A percentile compares a stretch with the other conserved stretches of the same genome.
Conservation (phyloP, 371 early-diverging fungal species). For the Chytridium lagenaria region DNA sequence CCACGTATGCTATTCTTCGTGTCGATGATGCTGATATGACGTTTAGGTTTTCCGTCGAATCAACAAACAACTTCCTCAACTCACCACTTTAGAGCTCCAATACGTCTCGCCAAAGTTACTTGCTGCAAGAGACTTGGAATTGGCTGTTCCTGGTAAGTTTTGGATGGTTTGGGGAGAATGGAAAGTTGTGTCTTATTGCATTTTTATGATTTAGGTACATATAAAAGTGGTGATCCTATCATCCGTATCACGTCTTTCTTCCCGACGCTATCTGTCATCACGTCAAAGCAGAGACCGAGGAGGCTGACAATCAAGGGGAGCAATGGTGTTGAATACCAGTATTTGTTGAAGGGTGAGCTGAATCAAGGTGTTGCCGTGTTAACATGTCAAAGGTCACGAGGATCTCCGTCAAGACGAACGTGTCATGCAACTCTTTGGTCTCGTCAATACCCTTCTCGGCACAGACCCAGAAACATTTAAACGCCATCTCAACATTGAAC, state of each 20-base stretch:
- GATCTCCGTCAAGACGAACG: constrained; percentile 98
- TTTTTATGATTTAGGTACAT: too few relatives aligned
- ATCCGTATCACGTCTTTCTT: constrained; percentile 87
- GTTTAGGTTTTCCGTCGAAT: constrained; percentile 85
- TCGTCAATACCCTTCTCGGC: constrained; percentile 90
- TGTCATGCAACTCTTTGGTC: constrained; percentile 98
- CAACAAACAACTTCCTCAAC: constrained; percentile 79
- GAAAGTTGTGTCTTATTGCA: too few relatives aligned
- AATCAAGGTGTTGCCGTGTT: neutral
- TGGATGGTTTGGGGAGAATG: too few relatives aligned
- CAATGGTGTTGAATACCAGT: constrained; percentile 92
- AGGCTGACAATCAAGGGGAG: constrained; percentile 83
- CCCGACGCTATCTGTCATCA: constrained; percentile 83
- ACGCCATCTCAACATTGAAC: constrained; percentile 89
- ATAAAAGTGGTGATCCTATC: constrained; percentile 85
- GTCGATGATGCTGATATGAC: neutral
- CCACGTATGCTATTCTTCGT: constrained; percentile 29
- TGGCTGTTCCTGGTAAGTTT: constrained; percentile 95
- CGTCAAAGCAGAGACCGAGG: constrained; percentile 94
- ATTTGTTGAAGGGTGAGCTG: constrained; percentile 82
- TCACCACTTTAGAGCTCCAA: constrained; percentile 86
- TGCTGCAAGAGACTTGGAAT: constrained; percentile 82
- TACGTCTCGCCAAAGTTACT: constrained; percentile 91
- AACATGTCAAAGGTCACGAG: constrained; percentile 74
- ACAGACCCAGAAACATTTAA: constrained; percentile 92